phyloP scores from a whole-genome alignment of 768 basidiomycete species.

The Cyclocybe aegerita region DNA sequence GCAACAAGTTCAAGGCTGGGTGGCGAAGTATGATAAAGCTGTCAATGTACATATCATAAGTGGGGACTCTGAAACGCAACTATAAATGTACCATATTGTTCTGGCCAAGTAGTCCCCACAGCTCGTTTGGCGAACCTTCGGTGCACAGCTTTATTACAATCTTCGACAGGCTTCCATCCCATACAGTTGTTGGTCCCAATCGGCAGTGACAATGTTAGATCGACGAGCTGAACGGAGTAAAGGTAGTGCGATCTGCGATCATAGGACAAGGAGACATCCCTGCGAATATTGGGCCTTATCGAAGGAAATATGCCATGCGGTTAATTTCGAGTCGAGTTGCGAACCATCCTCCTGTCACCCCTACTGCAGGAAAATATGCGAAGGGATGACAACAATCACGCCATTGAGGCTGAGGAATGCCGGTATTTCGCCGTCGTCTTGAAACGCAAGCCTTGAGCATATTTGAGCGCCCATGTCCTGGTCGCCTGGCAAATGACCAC shows the following conservation, averaged over 20 bases:
- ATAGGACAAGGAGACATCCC: neutral
- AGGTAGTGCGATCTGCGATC: slow-evolving; percentile 14
- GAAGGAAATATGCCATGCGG: slow-evolving; percentile 3
- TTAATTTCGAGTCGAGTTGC: neutral
- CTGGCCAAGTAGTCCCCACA: slow-evolving; percentile 6
- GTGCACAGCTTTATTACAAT: slow-evolving; percentile 11
- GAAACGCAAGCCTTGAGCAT: neutral
- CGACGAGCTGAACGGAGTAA: slow-evolving; percentile 14
- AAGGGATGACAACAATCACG: slow-evolving; percentile 15
- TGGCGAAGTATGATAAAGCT: slow-evolving; percentile 8
- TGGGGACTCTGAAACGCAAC: slow-evolving; percentile 18
- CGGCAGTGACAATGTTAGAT: slow-evolving; percentile 5
- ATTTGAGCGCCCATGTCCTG: neutral
- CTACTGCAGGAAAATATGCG: slow-evolving; percentile 8
- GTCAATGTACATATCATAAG: slow-evolving; percentile 14
- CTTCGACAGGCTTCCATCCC: slow-evolving; percentile 9
- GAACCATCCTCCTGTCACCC: neutral
- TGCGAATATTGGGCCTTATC: slow-evolving; percentile 7
- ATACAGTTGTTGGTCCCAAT: slow-evolving; percentile 1
- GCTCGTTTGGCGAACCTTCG: slow-evolving; percentile 11
- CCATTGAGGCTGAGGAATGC: slow-evolving; percentile 1
- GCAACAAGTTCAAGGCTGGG: too few relatives aligned
- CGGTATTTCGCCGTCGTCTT: slow-evolving; percentile 13
- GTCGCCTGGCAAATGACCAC: neutral
- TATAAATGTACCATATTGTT: slow-evolving; percentile 6